phyloP scores from a whole-genome alignment of 2,329 filamentous ascomycete species.

The Aaosphaeria pasadenensis region DNA sequence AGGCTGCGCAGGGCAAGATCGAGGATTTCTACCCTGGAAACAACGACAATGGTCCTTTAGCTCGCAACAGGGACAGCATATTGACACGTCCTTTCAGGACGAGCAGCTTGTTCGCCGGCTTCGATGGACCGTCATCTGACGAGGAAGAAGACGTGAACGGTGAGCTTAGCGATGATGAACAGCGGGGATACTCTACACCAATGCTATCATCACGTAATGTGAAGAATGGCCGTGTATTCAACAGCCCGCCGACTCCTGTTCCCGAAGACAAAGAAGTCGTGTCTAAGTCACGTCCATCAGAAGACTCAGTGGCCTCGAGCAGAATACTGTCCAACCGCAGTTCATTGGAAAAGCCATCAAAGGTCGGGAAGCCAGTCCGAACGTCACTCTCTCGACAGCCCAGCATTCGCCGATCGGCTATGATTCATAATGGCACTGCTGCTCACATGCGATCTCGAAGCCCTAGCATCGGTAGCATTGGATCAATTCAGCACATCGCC shows the following conservation, averaged over 20 bases:
- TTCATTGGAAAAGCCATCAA: constrained; percentile 36
- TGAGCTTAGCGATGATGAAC: constrained; percentile 63
- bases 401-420: constrained; percentile 71
- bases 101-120: constrained; percentile 83
- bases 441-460: constrained; percentile 66
- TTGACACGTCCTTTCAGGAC: constrained; percentile 70
- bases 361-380: constrained; percentile 30
- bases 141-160: constrained; percentile 54
- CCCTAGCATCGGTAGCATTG: constrained; percentile 61
- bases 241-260: constrained; percentile 40
- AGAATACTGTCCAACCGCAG: constrained; percentile 21
- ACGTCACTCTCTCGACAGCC: constrained; percentile 39
- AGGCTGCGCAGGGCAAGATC: constrained; percentile 31
- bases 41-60: constrained; percentile 75
- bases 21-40: constrained; percentile 72
- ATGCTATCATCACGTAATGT: constrained; percentile 43
- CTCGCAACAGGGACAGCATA: constrained; percentile 55
- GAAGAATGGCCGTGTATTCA: constrained; percentile 46
- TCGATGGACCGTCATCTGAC: constrained; percentile 63
- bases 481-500: constrained; percentile 10
- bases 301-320: constrained; percentile 24
- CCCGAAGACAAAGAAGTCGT: constrained; percentile 40
- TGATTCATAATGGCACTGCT: constrained; percentile 76
- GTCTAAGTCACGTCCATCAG: constrained; percentile 24
- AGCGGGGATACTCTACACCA: constrained; percentile 45